Evolutionary conservation across 1,139 yeast species (phyloP).

Genomic region (Yamadazyma triangularis): DNA sequence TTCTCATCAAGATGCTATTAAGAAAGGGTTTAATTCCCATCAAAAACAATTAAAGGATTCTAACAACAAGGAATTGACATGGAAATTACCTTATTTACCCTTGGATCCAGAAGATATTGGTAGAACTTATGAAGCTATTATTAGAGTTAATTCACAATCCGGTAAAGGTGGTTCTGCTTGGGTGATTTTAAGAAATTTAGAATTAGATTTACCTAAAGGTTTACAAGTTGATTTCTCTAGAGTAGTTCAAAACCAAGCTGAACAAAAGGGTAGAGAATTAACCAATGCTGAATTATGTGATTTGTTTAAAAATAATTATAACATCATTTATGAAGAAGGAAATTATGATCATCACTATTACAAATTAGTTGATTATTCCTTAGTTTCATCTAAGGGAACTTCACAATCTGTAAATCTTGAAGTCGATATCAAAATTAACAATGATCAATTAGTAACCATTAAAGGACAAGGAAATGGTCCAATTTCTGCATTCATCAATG

Average conservation of each 20-base stretch:
- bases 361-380: constrained; percentile 50
- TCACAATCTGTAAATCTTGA: constrained; percentile 7
- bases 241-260: constrained; percentile 40
- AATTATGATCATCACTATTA: constrained; percentile 23
- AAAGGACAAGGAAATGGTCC: constrained; percentile 45
- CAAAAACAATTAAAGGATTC: constrained; percentile 24
- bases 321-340: constrained; percentile 31
- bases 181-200: constrained; percentile 44
- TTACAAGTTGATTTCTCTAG: constrained; percentile 41
- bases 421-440: constrained; percentile 12
- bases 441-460: constrained; percentile 17
- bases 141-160: constrained; percentile 47
- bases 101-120: constrained; percentile 49
- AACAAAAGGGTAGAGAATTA: constrained; percentile 41
- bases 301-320: constrained; percentile 34
- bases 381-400: constrained; percentile 21
- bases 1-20: constrained; percentile 49
- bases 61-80: constrained; percentile 18
- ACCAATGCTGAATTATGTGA: constrained; percentile 38
- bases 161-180: constrained; percentile 52
- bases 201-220: constrained; percentile 44
- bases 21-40: constrained; percentile 38
- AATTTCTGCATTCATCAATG: constrained; percentile 43
- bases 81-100: constrained; percentile 47
- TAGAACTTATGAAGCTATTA: constrained; percentile 47